Conservation (phyloP, 2,329 filamentous ascomycete genomes). For the Ilyonectria robusta region DNA sequence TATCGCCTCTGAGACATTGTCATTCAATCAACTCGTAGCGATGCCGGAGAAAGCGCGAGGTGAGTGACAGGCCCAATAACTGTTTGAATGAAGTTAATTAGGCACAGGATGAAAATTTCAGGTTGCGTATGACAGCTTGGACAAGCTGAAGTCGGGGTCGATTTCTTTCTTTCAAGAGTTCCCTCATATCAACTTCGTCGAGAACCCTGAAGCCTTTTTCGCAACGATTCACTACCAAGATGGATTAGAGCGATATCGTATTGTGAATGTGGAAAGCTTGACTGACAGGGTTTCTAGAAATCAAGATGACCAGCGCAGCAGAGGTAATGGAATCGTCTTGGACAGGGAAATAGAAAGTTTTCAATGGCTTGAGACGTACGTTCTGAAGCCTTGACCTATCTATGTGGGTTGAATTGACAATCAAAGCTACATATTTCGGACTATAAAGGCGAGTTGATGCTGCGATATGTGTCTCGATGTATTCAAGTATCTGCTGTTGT, state of each 20-base stretch:
- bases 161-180: constrained; percentile 43
- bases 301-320: constrained; percentile 25
- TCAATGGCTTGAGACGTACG: too few relatives aligned
- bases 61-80: not conserved
- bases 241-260: constrained; percentile 28
- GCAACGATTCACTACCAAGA: constrained; percentile 39
- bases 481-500: too few relatives aligned
- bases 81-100: fast-evolving
- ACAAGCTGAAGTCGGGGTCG: constrained; percentile 40
- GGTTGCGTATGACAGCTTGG: constrained; percentile 34
- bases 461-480: too few relatives aligned
- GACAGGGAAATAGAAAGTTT: constrained; percentile 7
- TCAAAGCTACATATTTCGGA: too few relatives aligned
- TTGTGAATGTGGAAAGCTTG: constrained; percentile 13
- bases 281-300: constrained; percentile 33
- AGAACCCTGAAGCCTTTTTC: constrained; percentile 38
- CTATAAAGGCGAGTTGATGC: too few relatives aligned
- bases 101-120: constrained; percentile 31
- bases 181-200: constrained; percentile 35
- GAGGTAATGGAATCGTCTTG: constrained; percentile 42
- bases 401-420: too few relatives aligned
- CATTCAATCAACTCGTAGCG: constrained; percentile 32
- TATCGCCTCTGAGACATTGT: constrained; percentile 27
- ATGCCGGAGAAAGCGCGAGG: constrained; percentile 35
- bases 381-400: too few relatives aligned